A percentile compares a stretch with the other conserved stretches of the same genome.
Evolutionary conservation across 2,329 filamentous ascomycete species (phyloP).

Genomic region (Parasarocladium wereldwijsianum): DNA sequence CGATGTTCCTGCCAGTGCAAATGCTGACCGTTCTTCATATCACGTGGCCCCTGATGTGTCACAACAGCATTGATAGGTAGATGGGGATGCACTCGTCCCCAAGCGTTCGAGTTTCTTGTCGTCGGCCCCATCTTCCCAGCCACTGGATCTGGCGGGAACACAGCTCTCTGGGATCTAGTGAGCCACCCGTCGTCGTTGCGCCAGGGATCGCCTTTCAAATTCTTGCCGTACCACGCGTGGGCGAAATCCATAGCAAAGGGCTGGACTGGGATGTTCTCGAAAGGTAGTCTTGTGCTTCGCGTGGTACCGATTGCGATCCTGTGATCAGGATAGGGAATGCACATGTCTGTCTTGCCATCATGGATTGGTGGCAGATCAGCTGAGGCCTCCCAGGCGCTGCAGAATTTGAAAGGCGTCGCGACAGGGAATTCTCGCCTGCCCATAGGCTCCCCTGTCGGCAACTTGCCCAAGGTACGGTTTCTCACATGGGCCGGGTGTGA

Average conservation of each 20-base stretch:
- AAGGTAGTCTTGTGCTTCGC: constrained; percentile 23
- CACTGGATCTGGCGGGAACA: constrained; percentile 25
- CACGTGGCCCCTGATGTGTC: constrained; percentile 33
- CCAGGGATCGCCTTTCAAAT: too few species aligned
- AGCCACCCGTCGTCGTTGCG: constrained; percentile 17
- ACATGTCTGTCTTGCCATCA: constrained; percentile 46
- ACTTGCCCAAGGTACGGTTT: constrained; percentile 33
- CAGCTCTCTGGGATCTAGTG: constrained; percentile 20
- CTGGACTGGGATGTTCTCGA: constrained; percentile 42
- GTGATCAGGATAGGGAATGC: constrained; percentile 55
- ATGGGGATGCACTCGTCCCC: constrained; percentile 35
- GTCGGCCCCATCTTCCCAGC: constrained; percentile 22
- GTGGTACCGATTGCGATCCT: constrained; percentile 30
- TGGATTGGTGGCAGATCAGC: constrained; percentile 46
- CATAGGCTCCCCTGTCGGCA: constrained; percentile 46
- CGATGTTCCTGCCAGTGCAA: constrained; percentile 56
- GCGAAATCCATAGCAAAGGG: constrained; percentile 40
- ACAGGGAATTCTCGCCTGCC: constrained; percentile 26
- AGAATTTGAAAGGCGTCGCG: constrained; percentile 44
- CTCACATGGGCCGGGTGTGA: constrained; percentile 30
- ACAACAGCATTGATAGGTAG: constrained; percentile 48
- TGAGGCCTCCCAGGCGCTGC: constrained; percentile 38
- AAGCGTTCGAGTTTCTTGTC: constrained; percentile 25
- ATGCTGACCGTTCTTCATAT: constrained; percentile 36
- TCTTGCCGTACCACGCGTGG: constrained; percentile 25